Evolutionary conservation across 2,329 filamentous ascomycete species (phyloP), one percentile per base, ranked within the genome.

Genomic region (Dactylellina haptotyla): DNA sequence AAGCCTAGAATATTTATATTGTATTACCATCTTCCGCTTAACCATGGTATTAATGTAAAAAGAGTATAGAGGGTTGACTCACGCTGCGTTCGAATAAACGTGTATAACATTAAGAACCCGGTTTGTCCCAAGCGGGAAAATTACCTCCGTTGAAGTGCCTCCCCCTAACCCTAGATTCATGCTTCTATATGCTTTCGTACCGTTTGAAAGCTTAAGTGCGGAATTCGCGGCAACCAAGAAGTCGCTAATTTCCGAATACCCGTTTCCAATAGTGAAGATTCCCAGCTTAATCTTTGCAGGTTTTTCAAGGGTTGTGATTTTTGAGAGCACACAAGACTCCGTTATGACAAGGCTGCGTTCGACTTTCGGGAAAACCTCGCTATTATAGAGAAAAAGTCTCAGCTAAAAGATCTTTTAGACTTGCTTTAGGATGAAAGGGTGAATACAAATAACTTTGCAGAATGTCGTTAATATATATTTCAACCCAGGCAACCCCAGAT

Each of bases 381-480:
- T 72, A 54, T 30, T 37, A 43, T 32, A 2, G 20, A 43, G 37
- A 37, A 37, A 9, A 20, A 16, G 16, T 23, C 25, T 14, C 6
- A n/a, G 34, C 43, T 53, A 12, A 32, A 85, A 83, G 20, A 85
- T 85, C 67, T 86, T 86, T 71, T 86, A 84, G 23, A 86, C 86
- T 48, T 88, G 85, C 4, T 87, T 16, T 23, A 8, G 4, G 16
- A 23, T 30, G 9, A 16, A 14, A 39, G n/a, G 8, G 83, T 78
- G 91, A 96, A 79, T 97, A 94, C 76, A 95, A 88, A 87, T 91
- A 96, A 14, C 87, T 84, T 76, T 86, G 89, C 80, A 93, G 97
- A 14, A 92, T 82, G 43, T 92, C 88, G 72, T 97, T 92, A n/a
- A 88, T 90, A 72, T 93, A 93, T 6, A 98, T 86, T 80, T 98